Conservation (phyloP, 2,329 filamentous ascomycete genomes). For the Monosporascus sp. region DNA sequence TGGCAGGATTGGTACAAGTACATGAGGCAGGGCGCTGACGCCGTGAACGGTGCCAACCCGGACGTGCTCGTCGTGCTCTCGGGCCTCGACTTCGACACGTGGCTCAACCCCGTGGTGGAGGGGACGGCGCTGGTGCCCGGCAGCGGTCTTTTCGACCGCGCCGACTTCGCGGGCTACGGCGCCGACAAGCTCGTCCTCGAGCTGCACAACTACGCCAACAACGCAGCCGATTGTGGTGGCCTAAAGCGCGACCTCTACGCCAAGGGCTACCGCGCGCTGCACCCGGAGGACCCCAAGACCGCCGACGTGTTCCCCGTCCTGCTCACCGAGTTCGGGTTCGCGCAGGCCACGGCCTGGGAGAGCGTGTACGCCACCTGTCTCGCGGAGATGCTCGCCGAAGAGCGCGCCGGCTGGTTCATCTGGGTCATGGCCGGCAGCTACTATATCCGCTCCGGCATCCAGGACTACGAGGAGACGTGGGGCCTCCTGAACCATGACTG, state of each 20-base stretch:
- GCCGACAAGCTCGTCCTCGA: slow-evolving; percentile 53
- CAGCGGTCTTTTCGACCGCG: slow-evolving; percentile 35
- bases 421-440: slow-evolving; percentile 57
- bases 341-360: slow-evolving; percentile 38
- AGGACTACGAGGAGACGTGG: slow-evolving; percentile 55
- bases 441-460: slow-evolving; percentile 46
- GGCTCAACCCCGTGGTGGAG: slow-evolving; percentile 44
- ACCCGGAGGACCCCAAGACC: slow-evolving; percentile 28
- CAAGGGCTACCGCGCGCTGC: slow-evolving; percentile 49
- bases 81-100: slow-evolving; percentile 53
- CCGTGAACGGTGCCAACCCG: slow-evolving; percentile 46
- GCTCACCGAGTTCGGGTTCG: slow-evolving; percentile 51
- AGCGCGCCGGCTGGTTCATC: slow-evolving; percentile 51
- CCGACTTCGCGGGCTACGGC: slow-evolving; percentile 42
- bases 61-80: slow-evolving; percentile 54
- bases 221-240: slow-evolving; percentile 40
- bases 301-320: slow-evolving; percentile 43
- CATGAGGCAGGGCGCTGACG: slow-evolving; percentile 40
- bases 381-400: slow-evolving; percentile 39
- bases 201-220: slow-evolving; percentile 55
- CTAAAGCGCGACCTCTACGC: slow-evolving; percentile 42
- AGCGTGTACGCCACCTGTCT: slow-evolving; percentile 49
- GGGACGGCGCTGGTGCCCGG: slow-evolving; percentile 43
- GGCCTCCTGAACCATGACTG: slow-evolving; percentile 50
- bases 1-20: slow-evolving; percentile 53